These are phyloP conservation scores for Leucocoprinus birnbaumii DNA, from an alignment of 768 basidiomycete genomes.

Conservation along the genomic window DNA sequence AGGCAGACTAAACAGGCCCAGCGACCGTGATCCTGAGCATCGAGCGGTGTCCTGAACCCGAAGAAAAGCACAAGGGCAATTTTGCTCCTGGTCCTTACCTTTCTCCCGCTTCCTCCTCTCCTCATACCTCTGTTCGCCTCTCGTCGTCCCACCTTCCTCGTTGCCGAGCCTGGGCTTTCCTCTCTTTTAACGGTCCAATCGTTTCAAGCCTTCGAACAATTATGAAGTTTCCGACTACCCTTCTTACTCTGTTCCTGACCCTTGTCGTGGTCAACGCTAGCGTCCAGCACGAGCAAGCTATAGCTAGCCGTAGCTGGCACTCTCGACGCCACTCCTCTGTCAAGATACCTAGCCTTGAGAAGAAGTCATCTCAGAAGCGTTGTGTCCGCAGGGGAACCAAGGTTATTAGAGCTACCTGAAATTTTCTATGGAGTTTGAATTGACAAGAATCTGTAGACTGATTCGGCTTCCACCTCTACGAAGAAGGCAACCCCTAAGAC, in stretches of 20 bases:
- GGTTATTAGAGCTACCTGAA: constrained; percentile 11
- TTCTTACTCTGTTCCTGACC: constrained; percentile 35
- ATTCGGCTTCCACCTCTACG: constrained; percentile 5
- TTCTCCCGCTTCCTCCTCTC: constrained; percentile 7
- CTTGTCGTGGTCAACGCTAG: constrained; percentile 29
- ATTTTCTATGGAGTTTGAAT: background rate
- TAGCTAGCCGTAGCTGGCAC: constrained; percentile 30
- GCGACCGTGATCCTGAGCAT: constrained; percentile 2
- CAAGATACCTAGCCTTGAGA: constrained; percentile 2
- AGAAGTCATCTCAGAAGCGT: constrained; percentile 18
- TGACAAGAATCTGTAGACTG: background rate
- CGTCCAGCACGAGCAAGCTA: constrained; percentile 23
- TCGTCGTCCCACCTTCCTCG: background rate
- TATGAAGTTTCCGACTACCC: constrained; percentile 44
- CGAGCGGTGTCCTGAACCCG: background rate
- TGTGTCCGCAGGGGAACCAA: constrained; percentile 20
- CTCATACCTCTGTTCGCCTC: background rate
- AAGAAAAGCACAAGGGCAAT: background rate
- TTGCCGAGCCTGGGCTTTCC: background rate
- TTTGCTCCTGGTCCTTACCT: constrained; percentile 11
- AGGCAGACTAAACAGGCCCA: background rate
- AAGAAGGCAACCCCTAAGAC: constrained; percentile 9
- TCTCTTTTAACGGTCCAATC: constrained; percentile 15
- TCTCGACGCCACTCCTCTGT: constrained; percentile 7
- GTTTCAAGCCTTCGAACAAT: constrained; percentile 12